Evolutionary conservation across 139 green algal species (phyloP).

Genomic region (Chlorella ohadii): DNA sequence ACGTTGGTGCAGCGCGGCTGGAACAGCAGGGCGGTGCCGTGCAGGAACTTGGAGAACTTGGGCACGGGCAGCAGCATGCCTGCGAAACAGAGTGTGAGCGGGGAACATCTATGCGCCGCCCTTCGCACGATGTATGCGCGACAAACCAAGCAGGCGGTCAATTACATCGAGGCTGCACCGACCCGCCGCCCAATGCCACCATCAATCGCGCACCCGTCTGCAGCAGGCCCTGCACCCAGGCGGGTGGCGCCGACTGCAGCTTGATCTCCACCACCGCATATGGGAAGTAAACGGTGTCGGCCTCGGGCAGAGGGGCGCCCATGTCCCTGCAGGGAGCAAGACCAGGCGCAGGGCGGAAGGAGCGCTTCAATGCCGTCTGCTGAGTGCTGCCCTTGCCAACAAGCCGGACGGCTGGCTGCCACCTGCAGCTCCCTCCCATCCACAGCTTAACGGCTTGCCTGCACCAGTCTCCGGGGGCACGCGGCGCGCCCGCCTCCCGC

Average conservation of each 20-base stretch:
- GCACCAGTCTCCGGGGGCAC: conserved; percentile 56
- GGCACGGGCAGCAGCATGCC: conserved; percentile 77
- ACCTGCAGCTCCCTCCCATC: neutral
- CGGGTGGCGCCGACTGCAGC: conserved; percentile 63
- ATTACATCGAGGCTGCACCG: too few relatives aligned
- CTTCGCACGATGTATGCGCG: too few relatives aligned
- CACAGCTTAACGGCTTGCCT: neutral
- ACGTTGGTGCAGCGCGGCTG: conserved; percentile 33
- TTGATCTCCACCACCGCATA: conserved; percentile 93
- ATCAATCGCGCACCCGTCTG: conserved; percentile 25
- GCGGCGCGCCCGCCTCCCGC: conserved; percentile 41
- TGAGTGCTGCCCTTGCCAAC: too few relatives aligned
- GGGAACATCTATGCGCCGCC: too few relatives aligned
- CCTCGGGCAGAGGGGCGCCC: conserved; percentile 5
- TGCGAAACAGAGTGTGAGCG: too few relatives aligned
- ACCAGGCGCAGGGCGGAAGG: too few relatives aligned
- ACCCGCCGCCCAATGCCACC: too few relatives aligned
- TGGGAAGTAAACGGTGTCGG: conserved; percentile 72
- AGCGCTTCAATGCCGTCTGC: too few relatives aligned
- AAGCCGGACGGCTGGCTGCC: too few relatives aligned
- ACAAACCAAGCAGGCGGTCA: too few relatives aligned
- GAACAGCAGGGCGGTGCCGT: conserved; percentile 61
- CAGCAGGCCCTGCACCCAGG: conserved; percentile 61
- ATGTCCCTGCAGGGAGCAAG: conserved; percentile 27
- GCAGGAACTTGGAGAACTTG: conserved; percentile 89